Evolutionary conservation across 495 filamentous ascomycete genomes (phyloP).

Genomic region (Lepidopterella palustris): DNA sequence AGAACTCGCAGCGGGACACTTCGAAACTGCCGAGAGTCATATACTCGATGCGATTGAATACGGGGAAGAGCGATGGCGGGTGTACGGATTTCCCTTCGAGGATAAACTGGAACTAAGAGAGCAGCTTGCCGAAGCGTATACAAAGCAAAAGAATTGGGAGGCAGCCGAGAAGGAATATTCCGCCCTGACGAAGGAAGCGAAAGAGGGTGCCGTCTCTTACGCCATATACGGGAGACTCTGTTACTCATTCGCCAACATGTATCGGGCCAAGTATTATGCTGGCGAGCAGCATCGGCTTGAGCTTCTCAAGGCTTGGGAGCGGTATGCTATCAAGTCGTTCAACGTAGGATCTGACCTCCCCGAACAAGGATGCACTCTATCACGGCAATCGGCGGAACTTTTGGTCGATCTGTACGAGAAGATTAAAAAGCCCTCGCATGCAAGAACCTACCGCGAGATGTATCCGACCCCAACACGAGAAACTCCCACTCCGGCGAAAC

Average conservation of each 20-base stretch:
- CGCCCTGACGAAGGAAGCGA: not conserved
- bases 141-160: not conserved
- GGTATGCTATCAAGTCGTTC: not conserved
- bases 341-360: not conserved
- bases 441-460: not conserved
- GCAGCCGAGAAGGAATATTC: not conserved
- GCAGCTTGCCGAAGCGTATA: not conserved
- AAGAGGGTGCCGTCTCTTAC: no score
- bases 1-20: not conserved
- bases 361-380: not conserved
- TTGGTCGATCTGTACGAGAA: not conserved
- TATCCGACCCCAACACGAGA: not conserved
- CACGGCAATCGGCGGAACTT: not conserved
- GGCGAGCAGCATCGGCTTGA: not conserved
- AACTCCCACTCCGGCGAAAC: not conserved
- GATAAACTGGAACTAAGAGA: not conserved
- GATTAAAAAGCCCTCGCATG: not conserved
- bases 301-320: not conserved
- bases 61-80: not conserved
- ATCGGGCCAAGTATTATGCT: not conserved
- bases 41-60: not conserved
- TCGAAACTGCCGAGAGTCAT: not conserved
- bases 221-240: not conserved
- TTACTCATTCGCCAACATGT: not conserved
- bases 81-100: not conserved